Percentiles rank a stretch among this genome's conserved stretches.
Evolutionary conservation across 306 rosid genomes (phyloP).

Genomic region (Lathyrus aphaca): DNA sequence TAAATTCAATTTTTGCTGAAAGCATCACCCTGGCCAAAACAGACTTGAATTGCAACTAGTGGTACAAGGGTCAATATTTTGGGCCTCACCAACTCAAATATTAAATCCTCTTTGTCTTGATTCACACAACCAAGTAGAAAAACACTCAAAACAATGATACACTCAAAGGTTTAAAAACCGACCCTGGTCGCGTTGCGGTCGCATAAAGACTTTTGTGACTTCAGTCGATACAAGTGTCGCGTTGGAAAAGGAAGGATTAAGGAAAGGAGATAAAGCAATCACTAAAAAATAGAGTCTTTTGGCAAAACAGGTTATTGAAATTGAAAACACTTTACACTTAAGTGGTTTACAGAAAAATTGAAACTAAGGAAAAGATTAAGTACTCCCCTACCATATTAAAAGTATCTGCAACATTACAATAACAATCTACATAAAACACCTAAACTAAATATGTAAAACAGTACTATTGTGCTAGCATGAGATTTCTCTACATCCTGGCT

Average conservation of each 20-base stretch:
- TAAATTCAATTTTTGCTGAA: conserved; percentile 32
- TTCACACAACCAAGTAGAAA: conserved; percentile 8
- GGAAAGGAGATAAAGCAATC: conserved; percentile 9
- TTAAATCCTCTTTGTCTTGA: background rate
- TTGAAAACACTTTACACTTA: background rate
- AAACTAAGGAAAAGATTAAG: conserved; percentile 12
- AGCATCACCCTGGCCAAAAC: background rate
- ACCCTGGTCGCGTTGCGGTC: too few species aligned
- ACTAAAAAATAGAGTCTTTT: background rate
- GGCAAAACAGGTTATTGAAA: background rate
- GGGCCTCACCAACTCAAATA: conserved; percentile 24
- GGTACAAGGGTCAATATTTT: conserved; percentile 22
- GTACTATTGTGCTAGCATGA: conserved; percentile 40
- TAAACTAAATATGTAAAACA: conserved; percentile 50
- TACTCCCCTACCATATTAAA: conserved; percentile 10
- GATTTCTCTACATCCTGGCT: conserved; percentile 35
- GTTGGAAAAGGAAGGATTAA: background rate
- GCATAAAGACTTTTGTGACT: too few species aligned
- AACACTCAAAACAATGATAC: background rate
- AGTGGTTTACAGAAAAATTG: background rate
- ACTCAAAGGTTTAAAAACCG: background rate
- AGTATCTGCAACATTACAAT: conserved; percentile 3
- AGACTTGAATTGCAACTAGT: conserved; percentile 25
- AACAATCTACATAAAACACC: background rate
- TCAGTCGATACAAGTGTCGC: too few species aligned